Conservation (phyloP, 495 filamentous ascomycete species). For the Neurospora sp. region DNA sequence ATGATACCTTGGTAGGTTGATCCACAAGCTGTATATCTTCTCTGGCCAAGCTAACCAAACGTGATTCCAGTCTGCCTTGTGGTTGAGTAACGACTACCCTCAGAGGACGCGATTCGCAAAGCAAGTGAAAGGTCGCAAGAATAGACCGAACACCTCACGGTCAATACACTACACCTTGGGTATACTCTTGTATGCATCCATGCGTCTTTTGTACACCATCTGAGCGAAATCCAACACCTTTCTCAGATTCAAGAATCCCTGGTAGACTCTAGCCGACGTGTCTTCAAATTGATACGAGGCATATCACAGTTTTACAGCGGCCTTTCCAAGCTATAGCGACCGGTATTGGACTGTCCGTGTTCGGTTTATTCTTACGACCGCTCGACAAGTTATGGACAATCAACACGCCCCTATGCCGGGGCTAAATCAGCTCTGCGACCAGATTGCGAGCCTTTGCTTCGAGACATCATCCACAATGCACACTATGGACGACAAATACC, state of each 20-base stretch:
- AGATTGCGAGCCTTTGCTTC: background rate
- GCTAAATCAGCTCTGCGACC: background rate
- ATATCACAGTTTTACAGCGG: too few species aligned
- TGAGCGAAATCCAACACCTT: too few species aligned
- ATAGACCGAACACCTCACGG: too few species aligned
- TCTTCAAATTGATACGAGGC: too few species aligned
- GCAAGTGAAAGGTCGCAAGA: background rate
- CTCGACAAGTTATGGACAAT: background rate
- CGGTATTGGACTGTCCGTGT: too few species aligned
- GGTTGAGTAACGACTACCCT: background rate
- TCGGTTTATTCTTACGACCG: too few species aligned
- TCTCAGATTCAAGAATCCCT: too few species aligned
- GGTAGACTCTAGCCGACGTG: too few species aligned
- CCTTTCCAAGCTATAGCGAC: too few species aligned
- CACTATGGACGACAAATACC: background rate
- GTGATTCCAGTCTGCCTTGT: background rate
- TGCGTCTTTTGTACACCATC: too few species aligned
- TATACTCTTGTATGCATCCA: too few species aligned
- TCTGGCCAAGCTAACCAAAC: background rate
- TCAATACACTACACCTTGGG: too few species aligned
- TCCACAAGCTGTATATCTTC: background rate
- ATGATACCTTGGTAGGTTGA: background rate
- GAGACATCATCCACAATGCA: background rate
- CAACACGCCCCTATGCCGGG: background rate
- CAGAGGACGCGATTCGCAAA: background rate